Percentiles rank a stretch among this genome's conserved stretches.
phyloP scores from a whole-genome alignment of 1,139 yeast species.

The Kurtzmaniella quercitrusa region DNA sequence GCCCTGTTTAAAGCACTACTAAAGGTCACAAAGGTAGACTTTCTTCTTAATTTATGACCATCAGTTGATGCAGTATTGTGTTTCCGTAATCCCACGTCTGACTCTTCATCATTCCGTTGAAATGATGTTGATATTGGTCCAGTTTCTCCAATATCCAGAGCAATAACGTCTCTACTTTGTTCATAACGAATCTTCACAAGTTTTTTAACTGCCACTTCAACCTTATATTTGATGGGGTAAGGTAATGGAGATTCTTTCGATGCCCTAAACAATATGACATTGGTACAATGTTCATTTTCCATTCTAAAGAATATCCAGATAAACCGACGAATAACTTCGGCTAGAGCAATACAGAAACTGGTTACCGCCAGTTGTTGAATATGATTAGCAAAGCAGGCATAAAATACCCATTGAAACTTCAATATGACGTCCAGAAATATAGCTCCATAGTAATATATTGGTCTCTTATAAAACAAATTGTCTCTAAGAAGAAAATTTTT shows the following conservation, averaged over 20 bases:
- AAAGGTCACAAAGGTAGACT: constrained; percentile 39
- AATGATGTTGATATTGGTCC: constrained; percentile 1
- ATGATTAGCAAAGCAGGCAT: constrained; percentile 64
- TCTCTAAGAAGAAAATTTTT: constrained; percentile 62
- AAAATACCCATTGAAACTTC: constrained; percentile 89
- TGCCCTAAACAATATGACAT: constrained; percentile 79
- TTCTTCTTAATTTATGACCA: constrained; percentile 17
- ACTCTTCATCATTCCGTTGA: constrained; percentile 10
- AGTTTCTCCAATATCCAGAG: constrained; percentile 3
- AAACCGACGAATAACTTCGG: constrained; percentile 77
- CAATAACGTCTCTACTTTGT: constrained; percentile 7
- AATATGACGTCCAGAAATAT: constrained; percentile 68
- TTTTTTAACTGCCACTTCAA: constrained; percentile 37
- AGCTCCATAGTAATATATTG: constrained; percentile 65
- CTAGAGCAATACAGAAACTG: constrained; percentile 75
- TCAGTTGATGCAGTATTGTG: background rate
- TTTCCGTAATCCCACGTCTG: constrained; percentile 10
- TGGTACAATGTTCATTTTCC: constrained; percentile 94
- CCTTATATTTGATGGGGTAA: constrained; percentile 45
- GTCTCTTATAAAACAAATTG: constrained; percentile 58
- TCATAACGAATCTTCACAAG: constrained; percentile 34
- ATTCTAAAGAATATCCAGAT: constrained; percentile 89
- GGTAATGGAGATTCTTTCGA: constrained; percentile 86
- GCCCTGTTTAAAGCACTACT: constrained; percentile 70
- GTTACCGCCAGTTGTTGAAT: constrained; percentile 90